These are phyloP conservation scores for Fusarium sambucinum DNA, from an alignment of 2,329 filamentous ascomycete genomes.

Conservation along the genomic window DNA sequence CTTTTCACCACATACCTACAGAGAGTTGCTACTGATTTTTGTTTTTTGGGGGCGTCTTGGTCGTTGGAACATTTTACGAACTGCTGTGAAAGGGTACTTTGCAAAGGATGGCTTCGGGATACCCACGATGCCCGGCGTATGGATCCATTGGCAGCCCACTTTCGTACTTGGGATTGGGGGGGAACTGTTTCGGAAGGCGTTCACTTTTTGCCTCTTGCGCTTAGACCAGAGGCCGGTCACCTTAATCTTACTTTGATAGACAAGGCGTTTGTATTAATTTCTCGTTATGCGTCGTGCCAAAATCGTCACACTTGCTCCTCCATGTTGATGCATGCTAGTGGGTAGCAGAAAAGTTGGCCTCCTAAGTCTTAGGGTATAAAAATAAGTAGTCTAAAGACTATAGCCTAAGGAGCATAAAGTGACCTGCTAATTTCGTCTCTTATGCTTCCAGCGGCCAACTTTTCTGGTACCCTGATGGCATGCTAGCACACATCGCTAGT, in stretches of 20 bases:
- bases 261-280: slow-evolving; percentile 44
- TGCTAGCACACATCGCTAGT: slow-evolving; percentile 9
- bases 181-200: slow-evolving; percentile 9
- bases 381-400: no score
- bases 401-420: no score
- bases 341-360: no score
- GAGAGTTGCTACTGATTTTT: slow-evolving; percentile 28
- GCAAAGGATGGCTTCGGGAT: slow-evolving; percentile 40
- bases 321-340: slow-evolving; percentile 3
- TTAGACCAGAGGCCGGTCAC: not conserved
- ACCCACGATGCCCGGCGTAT: slow-evolving; percentile 44
- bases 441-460: no score
- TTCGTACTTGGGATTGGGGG: slow-evolving; percentile 21
- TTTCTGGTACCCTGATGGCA: no score
- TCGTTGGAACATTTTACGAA: slow-evolving; percentile 22
- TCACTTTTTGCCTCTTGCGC: slow-evolving; percentile 4
- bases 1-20: slow-evolving; percentile 15
- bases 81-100: slow-evolving; percentile 23
- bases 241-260: slow-evolving; percentile 24
- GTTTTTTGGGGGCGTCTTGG: not conserved
- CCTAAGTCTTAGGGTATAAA: no score
- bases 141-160: slow-evolving; percentile 26
- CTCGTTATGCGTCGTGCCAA: slow-evolving; percentile 42
- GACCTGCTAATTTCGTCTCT: no score
- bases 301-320: slow-evolving; percentile 35